phyloP scores from a whole-genome alignment of 495 filamentous ascomycete genomes.

The Gamarada debralockiae region DNA sequence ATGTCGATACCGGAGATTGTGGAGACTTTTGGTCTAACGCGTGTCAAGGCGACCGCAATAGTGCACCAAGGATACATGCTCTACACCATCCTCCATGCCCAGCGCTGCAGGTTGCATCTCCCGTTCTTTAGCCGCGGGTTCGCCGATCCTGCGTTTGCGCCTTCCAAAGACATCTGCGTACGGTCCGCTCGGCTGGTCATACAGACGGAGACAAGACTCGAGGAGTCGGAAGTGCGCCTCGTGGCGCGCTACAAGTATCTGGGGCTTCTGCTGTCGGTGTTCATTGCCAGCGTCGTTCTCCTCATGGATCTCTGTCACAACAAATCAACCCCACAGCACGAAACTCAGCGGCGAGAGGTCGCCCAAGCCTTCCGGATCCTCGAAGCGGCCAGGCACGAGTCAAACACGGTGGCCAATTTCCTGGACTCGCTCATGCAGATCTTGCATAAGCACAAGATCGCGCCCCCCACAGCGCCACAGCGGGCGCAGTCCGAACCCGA shows the following conservation, averaged over 20 bases:
- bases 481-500: neutral
- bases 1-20: constrained; percentile 17
- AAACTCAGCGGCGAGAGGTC: constrained; percentile 37
- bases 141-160: constrained; percentile 25
- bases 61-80: constrained; percentile 33
- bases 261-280: constrained; percentile 40
- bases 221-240: neutral
- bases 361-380: constrained; percentile 41
- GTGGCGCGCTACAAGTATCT: constrained; percentile 12
- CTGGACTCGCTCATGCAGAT: constrained; percentile 32
- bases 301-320: constrained; percentile 44
- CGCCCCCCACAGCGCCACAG: neutral
- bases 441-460: constrained; percentile 28
- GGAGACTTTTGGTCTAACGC: constrained; percentile 1
- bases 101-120: constrained; percentile 39
- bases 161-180: constrained; percentile 34
- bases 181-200: constrained; percentile 33
- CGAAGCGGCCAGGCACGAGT: constrained; percentile 32
- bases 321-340: constrained; percentile 23
- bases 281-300: constrained; percentile 43
- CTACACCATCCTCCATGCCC: constrained; percentile 31
- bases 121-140: constrained; percentile 30
- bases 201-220: constrained; percentile 25
- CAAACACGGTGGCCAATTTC: constrained; percentile 28
- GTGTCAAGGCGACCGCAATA: constrained; percentile 5